These are phyloP conservation scores for Larix kaempferi DNA, from an alignment of 75 land plant species.

Conservation along the genomic window DNA sequence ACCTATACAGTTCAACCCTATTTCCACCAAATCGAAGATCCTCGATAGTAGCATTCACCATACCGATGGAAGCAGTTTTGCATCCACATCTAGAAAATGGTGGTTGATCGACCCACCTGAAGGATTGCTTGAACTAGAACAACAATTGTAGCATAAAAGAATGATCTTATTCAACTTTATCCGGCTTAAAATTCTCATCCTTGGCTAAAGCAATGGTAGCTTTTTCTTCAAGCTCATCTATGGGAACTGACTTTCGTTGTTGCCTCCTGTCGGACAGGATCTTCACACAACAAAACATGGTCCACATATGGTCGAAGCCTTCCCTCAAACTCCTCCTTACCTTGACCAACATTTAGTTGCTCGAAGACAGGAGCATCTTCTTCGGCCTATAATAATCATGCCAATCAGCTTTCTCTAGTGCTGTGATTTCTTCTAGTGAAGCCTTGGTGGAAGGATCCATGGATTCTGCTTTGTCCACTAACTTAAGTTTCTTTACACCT, in stretches of 20 bases:
- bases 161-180: too few species aligned
- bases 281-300: constrained; percentile 78
- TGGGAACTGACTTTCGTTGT: constrained; percentile 63
- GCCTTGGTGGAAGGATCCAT: not conserved
- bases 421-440: not conserved
- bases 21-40: constrained; percentile 54
- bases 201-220: constrained; percentile 73
- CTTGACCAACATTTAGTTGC: constrained; percentile 21
- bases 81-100: constrained; percentile 56
- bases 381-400: constrained; percentile 75
- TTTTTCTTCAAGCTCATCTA: constrained; percentile 86
- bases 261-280: constrained; percentile 57
- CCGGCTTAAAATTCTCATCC: too few species aligned
- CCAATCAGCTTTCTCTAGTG: constrained; percentile 45
- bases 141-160: too few species aligned
- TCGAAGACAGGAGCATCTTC: constrained; percentile 63
- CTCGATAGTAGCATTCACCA: constrained; percentile 48
- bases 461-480: constrained; percentile 2
- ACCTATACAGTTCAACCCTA: constrained; percentile 72
- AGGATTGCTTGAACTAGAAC: too few species aligned
- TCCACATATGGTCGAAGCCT: constrained; percentile 41
- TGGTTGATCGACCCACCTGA: constrained; percentile 76
- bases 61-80: constrained; percentile 41
- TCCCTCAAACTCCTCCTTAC: constrained; percentile 30
- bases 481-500: not conserved